Percentiles rank a stretch among this genome's conserved stretches.
Evolutionary conservation across 371 early-diverging fungal genomes (phyloP).

Genomic region (Mucor piriformis): DNA sequence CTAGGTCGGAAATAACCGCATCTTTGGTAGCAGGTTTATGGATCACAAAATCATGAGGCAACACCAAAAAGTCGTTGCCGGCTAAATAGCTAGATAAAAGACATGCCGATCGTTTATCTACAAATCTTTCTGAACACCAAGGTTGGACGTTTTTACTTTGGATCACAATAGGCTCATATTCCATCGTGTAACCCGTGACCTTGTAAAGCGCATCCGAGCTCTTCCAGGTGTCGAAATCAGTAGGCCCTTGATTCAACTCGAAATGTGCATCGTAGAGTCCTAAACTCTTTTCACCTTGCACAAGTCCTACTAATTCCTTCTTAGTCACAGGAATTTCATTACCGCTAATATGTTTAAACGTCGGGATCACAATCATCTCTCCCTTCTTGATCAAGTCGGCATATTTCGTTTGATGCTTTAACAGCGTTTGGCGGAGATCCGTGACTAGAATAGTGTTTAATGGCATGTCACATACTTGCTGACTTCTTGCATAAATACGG

Average conservation of each 20-base stretch:
- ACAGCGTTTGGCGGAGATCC: slow-evolving; percentile 34
- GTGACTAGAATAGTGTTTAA: slow-evolving; percentile 38
- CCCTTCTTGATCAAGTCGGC: slow-evolving; percentile 30
- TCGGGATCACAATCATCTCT: slow-evolving; percentile 51
- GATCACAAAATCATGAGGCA: slow-evolving; percentile 48
- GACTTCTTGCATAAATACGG: slow-evolving; percentile 42
- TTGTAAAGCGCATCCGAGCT: slow-evolving; percentile 31
- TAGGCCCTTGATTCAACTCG: slow-evolving; percentile 45
- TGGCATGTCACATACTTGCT: slow-evolving; percentile 38
- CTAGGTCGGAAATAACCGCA: slow-evolving; percentile 37
- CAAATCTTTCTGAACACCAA: slow-evolving; percentile 55
- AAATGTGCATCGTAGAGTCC: slow-evolving; percentile 38
- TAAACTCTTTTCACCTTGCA: slow-evolving; percentile 27
- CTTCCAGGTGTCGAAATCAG: slow-evolving; percentile 38
- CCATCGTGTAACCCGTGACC: slow-evolving; percentile 44
- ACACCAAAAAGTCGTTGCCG: slow-evolving; percentile 47
- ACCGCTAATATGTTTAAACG: slow-evolving; percentile 25
- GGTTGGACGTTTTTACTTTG: slow-evolving; percentile 46
- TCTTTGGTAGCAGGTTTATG: slow-evolving; percentile 29
- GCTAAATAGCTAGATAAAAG: slow-evolving; percentile 45
- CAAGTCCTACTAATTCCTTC: slow-evolving; percentile 29
- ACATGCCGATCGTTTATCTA: slow-evolving; percentile 45
- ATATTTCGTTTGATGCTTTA: slow-evolving; percentile 32
- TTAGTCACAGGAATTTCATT: slow-evolving; percentile 29
- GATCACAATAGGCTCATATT: slow-evolving; percentile 55